phyloP scores from a whole-genome alignment of 805 yeast genomes.

The Candida qinlingensis region DNA sequence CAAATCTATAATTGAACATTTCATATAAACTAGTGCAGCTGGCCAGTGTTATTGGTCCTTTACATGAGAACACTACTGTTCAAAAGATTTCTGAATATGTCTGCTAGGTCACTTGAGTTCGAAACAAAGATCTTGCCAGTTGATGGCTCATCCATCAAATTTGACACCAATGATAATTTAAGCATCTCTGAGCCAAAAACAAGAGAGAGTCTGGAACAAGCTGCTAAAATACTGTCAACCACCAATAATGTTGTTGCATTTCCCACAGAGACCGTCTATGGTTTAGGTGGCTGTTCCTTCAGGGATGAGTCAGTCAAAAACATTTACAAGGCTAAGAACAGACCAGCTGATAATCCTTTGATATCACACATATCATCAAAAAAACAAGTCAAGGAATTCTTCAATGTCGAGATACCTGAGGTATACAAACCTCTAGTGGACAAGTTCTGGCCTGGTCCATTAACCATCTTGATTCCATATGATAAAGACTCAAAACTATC shows the following conservation, averaged over 20 bases:
- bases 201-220: conserved; percentile 43
- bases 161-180: conserved; percentile 27
- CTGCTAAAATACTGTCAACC: conserved; percentile 49
- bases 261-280: conserved; percentile 97
- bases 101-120: conserved; percentile 1
- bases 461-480: conserved; percentile 77
- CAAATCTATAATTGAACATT: too few relatives aligned
- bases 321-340: conserved; percentile 82
- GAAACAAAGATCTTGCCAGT: conserved; percentile 19
- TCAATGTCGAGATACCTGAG: conserved; percentile 56
- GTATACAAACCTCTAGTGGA: conserved; percentile 60
- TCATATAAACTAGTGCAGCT: too few relatives aligned
- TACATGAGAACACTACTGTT: background rate
- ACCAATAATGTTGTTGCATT: conserved; percentile 73
- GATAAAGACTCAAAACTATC: conserved; percentile 49
- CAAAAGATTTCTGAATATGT: background rate
- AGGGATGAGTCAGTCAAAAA: conserved; percentile 65
- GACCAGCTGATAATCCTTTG: conserved; percentile 94
- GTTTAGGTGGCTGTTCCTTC: conserved; percentile 85
- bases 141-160: conserved; percentile 16
- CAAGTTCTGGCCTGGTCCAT: conserved; percentile 93
- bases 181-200: conserved; percentile 50
- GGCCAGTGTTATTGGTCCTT: background rate
- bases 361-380: conserved; percentile 83
- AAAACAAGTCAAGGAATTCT: conserved; percentile 58